Percentiles rank a stretch among this genome's conserved stretches.
These are phyloP conservation scores for Cynara cardunculus DNA, from an alignment of 129 eudicot genomes.

Conservation along the genomic window DNA sequence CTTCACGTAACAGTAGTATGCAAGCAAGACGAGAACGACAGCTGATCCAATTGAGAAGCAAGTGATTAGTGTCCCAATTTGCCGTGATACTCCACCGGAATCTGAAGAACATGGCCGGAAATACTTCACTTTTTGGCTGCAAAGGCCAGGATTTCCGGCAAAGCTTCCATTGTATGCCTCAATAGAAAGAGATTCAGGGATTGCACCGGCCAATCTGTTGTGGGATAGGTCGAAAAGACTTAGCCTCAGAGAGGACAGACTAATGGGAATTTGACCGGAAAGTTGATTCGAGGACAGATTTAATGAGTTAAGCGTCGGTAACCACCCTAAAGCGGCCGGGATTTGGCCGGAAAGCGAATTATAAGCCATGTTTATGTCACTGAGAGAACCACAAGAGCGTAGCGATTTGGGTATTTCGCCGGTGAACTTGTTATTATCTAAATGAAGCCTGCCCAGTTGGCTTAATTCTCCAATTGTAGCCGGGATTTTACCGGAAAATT, in stretches of 20 bases:
- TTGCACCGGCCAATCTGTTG: conserved; percentile 55
- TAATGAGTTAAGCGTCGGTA: conserved; percentile 59
- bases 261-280: conserved; percentile 65
- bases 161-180: conserved; percentile 84
- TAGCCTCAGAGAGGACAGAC: conserved; percentile 55
- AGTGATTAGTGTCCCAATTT: conserved; percentile 34
- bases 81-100: conserved; percentile 21
- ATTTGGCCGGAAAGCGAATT: conserved; percentile 65
- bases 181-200: conserved; percentile 63
- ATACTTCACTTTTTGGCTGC: conserved; percentile 53
- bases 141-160: conserved; percentile 69
- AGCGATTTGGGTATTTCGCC: conserved; percentile 68
- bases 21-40: conserved; percentile 35
- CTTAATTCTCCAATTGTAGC: conserved; percentile 45
- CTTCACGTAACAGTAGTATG: conserved; percentile 41
- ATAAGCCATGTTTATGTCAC: conserved; percentile 57
- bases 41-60: conserved; percentile 45
- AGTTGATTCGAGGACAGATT: conserved; percentile 67
- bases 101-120: conserved; percentile 45
- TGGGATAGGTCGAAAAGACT: conserved; percentile 75
- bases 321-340: conserved; percentile 54
- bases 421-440: conserved; percentile 54
- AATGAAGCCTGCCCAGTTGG: conserved; percentile 46
- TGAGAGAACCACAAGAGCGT: conserved; percentile 54
- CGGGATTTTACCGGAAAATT: conserved; percentile 60